Evolutionary conservation across 805 yeast genomes (phyloP), one percentile per base, ranked within the genome.

Genomic region (Saccharomycopsis lassenensis): DNA sequence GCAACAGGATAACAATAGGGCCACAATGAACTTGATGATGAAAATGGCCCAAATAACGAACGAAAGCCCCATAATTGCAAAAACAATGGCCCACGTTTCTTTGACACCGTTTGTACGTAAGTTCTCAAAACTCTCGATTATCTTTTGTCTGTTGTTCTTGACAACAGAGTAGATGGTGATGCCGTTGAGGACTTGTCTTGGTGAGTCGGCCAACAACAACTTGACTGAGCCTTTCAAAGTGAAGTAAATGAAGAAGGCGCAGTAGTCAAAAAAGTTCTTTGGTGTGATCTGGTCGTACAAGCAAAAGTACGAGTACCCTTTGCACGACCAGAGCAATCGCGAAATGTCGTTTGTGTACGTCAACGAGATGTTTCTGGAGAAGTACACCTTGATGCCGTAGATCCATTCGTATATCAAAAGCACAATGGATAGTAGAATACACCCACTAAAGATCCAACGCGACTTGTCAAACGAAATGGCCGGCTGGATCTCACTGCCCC

Each of bases 171-270:
- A 69, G 15, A 79, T 57, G 0, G 95, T 83, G 46, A 81, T 60
- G 19, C 86, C 80, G 51, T 85, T 85, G 44, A 85, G 70, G 1
- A 82, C 77, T 56, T 85, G 95, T 56, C 95, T 72, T 17, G 95
- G 95, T 12, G 86, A 67, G 47, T 85, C 94, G 0, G 94, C 86
- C 30, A 82, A 59, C 7, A 84, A 48, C 46, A 84, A 66, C 30
- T 71, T 59, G 10, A 80, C 48, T 46, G 73, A 78, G 36, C 71
- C 70, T 47, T 79, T 77, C 36, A 79, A 59, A 33, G 81, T 75
- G 44, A 70, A 71, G 55, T 72, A 82, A 2, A 76, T 66, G 45
- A 69, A 69, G 43, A 84, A 71, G 7, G 84, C 71, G 34, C 76
- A 54, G 67, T 78, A 75, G 46, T 83, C 91, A 46, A 71, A 71